phyloP scores from a whole-genome alignment of 768 basidiomycete genomes.

The Amanita exitialis region DNA sequence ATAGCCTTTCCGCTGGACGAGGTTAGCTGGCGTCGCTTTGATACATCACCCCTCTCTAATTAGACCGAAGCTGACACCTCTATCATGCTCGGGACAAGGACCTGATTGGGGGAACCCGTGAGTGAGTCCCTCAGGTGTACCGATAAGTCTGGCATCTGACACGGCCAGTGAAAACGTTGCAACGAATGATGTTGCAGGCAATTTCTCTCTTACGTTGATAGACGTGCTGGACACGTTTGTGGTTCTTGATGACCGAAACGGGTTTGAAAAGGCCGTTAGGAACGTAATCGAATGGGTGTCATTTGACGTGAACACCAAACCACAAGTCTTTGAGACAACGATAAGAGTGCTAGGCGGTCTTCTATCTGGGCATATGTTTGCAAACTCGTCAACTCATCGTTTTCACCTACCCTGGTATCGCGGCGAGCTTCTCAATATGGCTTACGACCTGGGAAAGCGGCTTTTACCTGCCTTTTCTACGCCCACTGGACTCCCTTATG shows the following conservation, averaged over 20 bases:
- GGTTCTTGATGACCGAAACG: conserved; percentile 69
- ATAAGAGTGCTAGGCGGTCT: conserved; percentile 91
- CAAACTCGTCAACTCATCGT: conserved; percentile 51
- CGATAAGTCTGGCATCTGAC: not conserved
- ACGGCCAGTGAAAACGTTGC: conserved; percentile 54
- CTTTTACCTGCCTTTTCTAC: conserved; percentile 88
- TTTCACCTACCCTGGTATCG: conserved; percentile 81
- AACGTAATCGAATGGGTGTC: conserved; percentile 76
- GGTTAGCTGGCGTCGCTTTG: conserved; percentile 27
- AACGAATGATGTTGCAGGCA: conserved; percentile 89
- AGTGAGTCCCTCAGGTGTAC: conserved; percentile 18
- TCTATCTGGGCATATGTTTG: conserved; percentile 76
- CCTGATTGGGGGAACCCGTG: conserved; percentile 81
- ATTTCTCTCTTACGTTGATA: conserved; percentile 79
- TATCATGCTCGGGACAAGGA: conserved; percentile 83
- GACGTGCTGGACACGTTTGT: conserved; percentile 84
- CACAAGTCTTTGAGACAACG: conserved; percentile 98
- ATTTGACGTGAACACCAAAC: conserved; percentile 89
- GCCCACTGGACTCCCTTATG: conserved; percentile 85
- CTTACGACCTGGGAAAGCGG: conserved; percentile 78
- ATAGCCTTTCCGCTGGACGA: conserved; percentile 82
- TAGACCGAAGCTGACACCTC: conserved; percentile 59
- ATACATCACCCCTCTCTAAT: conserved; percentile 1
- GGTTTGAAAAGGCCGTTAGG: conserved; percentile 79
- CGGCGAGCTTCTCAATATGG: conserved; percentile 70